These are phyloP conservation scores for Ophiostoma fasciatum DNA, from an alignment of 2,329 filamentous ascomycete genomes.

Conservation along the genomic window DNA sequence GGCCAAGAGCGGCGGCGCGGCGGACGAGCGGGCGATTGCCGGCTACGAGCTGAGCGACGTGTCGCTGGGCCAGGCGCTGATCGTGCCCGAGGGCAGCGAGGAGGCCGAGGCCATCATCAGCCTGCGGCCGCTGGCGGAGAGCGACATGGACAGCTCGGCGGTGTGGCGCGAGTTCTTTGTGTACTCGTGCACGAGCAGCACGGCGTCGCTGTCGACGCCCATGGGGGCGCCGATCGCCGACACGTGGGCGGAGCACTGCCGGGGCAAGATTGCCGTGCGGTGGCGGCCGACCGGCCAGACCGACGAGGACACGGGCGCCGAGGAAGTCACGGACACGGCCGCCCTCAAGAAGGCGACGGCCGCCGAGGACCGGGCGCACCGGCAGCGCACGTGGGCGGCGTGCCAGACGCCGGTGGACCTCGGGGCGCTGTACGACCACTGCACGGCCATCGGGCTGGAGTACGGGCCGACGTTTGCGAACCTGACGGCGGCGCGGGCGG, in stretches of 20 bases:
- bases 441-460: constrained; percentile 12
- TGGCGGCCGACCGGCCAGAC: not conserved
- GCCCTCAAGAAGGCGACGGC: constrained; percentile 1
- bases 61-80: constrained; percentile 13
- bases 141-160: constrained; percentile 8
- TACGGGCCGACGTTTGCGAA: constrained; percentile 14
- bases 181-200: constrained; percentile 12
- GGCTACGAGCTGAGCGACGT: constrained; percentile 12
- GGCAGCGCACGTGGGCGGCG: not conserved
- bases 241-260: constrained; percentile 15
- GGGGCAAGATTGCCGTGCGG: constrained; percentile 11
- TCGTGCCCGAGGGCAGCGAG: constrained; percentile 11
- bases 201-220: constrained; percentile 7
- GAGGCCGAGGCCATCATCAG: constrained; percentile 14
- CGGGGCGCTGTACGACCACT: constrained; percentile 8
- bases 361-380: not conserved
- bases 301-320: not conserved
- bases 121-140: constrained; percentile 11
- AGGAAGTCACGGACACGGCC: constrained; percentile 6
- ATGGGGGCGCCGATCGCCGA: constrained; percentile 8
- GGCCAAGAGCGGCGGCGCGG: constrained; percentile 17
- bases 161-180: constrained; percentile 16
- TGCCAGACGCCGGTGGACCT: constrained; percentile 8
- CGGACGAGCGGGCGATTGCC: not conserved
- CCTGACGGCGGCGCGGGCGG: constrained; percentile 6